phyloP scores from a whole-genome alignment of 2,329 filamentous ascomycete genomes.

The Tolypocladium inflatum region DNA sequence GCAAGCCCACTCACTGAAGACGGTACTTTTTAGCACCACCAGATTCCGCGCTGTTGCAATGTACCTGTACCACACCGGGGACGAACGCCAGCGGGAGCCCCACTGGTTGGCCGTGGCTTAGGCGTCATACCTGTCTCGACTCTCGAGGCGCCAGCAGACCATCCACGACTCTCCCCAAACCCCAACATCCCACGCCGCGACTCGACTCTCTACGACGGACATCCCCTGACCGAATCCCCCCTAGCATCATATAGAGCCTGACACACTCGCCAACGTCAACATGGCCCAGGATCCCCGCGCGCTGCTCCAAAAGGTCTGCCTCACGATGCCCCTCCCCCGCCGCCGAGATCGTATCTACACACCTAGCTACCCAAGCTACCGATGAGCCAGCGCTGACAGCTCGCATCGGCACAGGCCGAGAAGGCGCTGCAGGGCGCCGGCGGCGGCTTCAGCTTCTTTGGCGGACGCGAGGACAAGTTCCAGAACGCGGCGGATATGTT shows the following conservation, averaged over 20 bases:
- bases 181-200: not conserved
- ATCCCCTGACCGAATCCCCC: not conserved
- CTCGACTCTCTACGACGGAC: not conserved
- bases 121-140: constrained; percentile 1
- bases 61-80: too few relatives aligned
- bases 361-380: too few relatives aligned
- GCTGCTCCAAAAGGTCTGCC: constrained; percentile 63
- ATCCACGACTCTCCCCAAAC: not conserved
- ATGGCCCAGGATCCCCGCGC: constrained; percentile 74
- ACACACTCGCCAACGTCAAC: constrained; percentile 9
- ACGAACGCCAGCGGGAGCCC: too few relatives aligned
- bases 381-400: not conserved
- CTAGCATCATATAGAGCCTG: not conserved
- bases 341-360: not conserved
- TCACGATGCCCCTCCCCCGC: constrained; percentile 1
- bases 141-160: not conserved
- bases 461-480: constrained; percentile 78
- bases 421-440: constrained; percentile 67
- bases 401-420: constrained; percentile 57
- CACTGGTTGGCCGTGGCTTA: not conserved
- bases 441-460: constrained; percentile 83
- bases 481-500: constrained; percentile 84
- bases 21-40: not conserved
- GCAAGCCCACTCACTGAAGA: not conserved
- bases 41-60: not conserved